Evolutionary conservation across 2,329 filamentous ascomycete species (phyloP).

Genomic region (Epichloe scottii): DNA sequence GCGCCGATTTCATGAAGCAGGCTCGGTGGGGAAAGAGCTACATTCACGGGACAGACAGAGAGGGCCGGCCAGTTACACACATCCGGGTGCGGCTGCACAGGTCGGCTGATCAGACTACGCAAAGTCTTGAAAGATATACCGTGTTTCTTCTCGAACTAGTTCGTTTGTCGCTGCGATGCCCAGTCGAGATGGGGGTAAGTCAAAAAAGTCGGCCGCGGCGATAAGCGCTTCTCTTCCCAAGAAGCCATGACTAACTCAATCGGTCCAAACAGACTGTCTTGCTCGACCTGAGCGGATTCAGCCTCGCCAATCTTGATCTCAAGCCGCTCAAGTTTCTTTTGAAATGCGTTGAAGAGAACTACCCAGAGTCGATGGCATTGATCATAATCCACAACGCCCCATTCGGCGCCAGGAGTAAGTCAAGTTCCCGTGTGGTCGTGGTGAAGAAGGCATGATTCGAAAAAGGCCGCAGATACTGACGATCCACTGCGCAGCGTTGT

Average conservation of each 20-base stretch:
- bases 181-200: constrained; percentile 74
- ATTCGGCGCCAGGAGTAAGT: constrained; percentile 73
- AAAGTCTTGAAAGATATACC: constrained; percentile 68
- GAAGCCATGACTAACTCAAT: not conserved
- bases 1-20: constrained; percentile 67
- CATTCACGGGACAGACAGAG: constrained; percentile 67
- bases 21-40: constrained; percentile 78
- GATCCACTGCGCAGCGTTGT: constrained; percentile 46
- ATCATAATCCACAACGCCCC: constrained; percentile 85
- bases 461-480: too few species aligned
- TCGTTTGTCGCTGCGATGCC: constrained; percentile 60
- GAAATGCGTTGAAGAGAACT: constrained; percentile 57
- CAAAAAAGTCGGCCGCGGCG: not conserved
- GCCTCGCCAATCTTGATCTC: too few species aligned
- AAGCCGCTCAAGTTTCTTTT: too few species aligned
- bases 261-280: constrained; percentile 34
- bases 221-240: too few species aligned
- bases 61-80: constrained; percentile 67
- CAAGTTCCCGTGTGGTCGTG: constrained; percentile 10
- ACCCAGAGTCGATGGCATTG: constrained; percentile 72
- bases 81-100: constrained; percentile 67
- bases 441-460: too few species aligned
- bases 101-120: constrained; percentile 62
- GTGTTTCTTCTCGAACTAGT: constrained; percentile 83
- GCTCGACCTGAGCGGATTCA: too few species aligned